These are phyloP conservation scores for Cyclanthera cordifolia DNA, from an alignment of 306 rosid species.

Conservation along the genomic window DNA sequence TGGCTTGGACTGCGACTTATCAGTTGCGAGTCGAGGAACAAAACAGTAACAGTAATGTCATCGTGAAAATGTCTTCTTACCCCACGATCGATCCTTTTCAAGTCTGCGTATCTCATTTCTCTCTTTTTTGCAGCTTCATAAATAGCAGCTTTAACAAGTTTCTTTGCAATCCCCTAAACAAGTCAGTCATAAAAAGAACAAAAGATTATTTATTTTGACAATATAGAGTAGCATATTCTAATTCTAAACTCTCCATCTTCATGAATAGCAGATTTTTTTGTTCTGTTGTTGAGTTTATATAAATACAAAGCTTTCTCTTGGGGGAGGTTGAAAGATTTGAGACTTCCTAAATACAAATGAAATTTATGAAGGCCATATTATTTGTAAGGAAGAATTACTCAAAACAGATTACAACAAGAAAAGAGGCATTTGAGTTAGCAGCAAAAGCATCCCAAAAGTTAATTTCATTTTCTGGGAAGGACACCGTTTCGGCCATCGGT, in stretches of 20 bases:
- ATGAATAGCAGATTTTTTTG: too few species aligned
- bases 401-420: neutral
- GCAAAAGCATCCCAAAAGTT: neutral
- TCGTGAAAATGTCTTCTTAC: conserved; percentile 97
- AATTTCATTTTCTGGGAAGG: neutral
- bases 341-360: too few species aligned
- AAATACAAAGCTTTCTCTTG: neutral
- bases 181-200: neutral
- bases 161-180: conserved; percentile 72
- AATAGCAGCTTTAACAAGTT: conserved; percentile 61
- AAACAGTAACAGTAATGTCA: conserved; percentile 77
- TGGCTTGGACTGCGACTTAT: conserved; percentile 36
- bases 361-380: neutral
- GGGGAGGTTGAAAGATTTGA: neutral
- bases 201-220: neutral
- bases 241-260: neutral
- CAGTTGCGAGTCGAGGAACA: conserved; percentile 58
- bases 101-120: conserved; percentile 92
- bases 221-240: neutral
- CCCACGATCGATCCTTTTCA: conserved; percentile 82
- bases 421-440: neutral
- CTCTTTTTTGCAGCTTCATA: conserved; percentile 84
- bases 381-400: neutral
- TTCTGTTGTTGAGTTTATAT: too few species aligned
- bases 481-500: neutral